Conservation (phyloP, 805 yeast genomes). For the Yarrowia keelungensis region DNA sequence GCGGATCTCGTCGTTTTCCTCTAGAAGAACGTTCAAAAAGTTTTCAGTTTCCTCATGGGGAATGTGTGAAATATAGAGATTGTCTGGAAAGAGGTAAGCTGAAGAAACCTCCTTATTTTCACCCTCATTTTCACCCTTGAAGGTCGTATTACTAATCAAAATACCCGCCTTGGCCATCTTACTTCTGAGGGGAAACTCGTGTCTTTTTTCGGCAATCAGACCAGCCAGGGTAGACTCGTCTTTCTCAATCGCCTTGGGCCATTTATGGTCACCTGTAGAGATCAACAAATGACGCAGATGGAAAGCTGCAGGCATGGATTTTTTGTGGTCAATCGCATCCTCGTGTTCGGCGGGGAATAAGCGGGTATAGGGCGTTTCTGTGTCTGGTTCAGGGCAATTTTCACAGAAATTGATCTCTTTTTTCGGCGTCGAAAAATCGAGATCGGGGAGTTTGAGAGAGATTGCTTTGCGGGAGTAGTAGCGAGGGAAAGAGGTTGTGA, state of each 20-base stretch:
- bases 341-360: conserved; percentile 11
- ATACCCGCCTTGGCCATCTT: conserved; percentile 44
- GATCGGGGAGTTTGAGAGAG: not conserved
- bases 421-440: conserved; percentile 1
- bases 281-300: conserved; percentile 24
- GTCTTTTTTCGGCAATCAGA: conserved; percentile 1
- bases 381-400: conserved; percentile 19
- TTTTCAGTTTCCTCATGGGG: conserved; percentile 26
- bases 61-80: conserved; percentile 45
- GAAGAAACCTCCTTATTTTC: too few relatives aligned
- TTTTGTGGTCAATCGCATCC: conserved; percentile 9
- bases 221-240: conserved; percentile 4
- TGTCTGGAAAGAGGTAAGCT: conserved; percentile 63
- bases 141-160: conserved; percentile 42
- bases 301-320: conserved; percentile 34
- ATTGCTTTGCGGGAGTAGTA: not conserved
- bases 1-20: conserved; percentile 37
- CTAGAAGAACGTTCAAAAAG: conserved; percentile 9
- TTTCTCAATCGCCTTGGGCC: conserved; percentile 33
- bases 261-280: not conserved
- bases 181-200: conserved; percentile 1
- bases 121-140: not conserved
- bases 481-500: not conserved
- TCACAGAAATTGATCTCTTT: conserved; percentile 13
- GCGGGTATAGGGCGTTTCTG: conserved; percentile 7